These are phyloP conservation scores for Sphagnum magellanicum DNA, from an alignment of 228 moss, liverwort and hornwort species.

Conservation along the genomic window DNA sequence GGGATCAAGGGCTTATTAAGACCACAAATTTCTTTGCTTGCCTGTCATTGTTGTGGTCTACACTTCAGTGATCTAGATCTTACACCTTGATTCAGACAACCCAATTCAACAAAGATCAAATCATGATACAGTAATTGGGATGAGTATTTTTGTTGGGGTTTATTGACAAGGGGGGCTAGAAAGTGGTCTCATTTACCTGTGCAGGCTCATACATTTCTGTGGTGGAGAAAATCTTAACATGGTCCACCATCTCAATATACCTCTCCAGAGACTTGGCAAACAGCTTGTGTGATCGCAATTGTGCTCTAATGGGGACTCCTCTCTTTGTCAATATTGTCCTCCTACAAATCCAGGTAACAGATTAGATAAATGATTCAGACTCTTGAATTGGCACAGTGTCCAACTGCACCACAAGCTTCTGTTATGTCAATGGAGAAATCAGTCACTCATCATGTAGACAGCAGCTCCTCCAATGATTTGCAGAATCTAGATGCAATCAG, in stretches of 20 bases:
- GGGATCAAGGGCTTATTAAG: background rate
- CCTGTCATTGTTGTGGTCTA: background rate
- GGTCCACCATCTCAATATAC: constrained; percentile 65
- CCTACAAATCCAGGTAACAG: constrained; percentile 21
- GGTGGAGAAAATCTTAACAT: constrained; percentile 69
- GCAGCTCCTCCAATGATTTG: no score
- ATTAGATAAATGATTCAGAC: no score
- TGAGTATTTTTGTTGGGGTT: background rate
- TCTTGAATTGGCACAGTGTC: no score
- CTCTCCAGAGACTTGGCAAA: constrained; percentile 55
- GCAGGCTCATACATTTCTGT: constrained; percentile 58
- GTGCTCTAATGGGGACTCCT: constrained; percentile 76
- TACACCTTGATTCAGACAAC: no score
- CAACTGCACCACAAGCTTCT: no score
- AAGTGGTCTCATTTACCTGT: constrained; percentile 23
- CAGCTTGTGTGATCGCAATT: constrained; percentile 80
- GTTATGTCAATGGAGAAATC: no score
- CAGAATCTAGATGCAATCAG: no score
- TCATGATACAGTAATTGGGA: background rate
- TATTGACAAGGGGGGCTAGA: background rate
- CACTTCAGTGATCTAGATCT: background rate
- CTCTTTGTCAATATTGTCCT: constrained; percentile 67
- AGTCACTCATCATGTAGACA: no score
- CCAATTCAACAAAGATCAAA: background rate
- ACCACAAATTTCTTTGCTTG: no score